Evolutionary conservation across 2,329 filamentous ascomycete genomes (phyloP), one percentile per base, ranked within the genome.

Genomic region (Fusarium avenaceum): DNA sequence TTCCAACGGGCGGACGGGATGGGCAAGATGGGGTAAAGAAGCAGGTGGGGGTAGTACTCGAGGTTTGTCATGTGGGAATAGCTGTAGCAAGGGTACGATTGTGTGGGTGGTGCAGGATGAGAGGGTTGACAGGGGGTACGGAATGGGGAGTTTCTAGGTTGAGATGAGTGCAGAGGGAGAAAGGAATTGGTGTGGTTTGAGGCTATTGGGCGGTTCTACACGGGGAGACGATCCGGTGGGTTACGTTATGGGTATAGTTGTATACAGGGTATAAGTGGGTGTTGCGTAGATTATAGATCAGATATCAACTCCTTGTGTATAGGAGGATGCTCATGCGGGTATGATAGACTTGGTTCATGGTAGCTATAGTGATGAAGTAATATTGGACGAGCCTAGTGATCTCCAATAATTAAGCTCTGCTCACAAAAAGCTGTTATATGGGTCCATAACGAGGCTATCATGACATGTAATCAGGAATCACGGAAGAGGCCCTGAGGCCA

Each of bases 51-150:
- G 28, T 30, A 30, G 28, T 30, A 30, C 28, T 30, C 10, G 14
- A 39, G 57, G 46, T 19, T 30, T 68, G 64, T 68, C 65, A 68
- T 69, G 59, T 65, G 65, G 65, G 65, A 65, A 65, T 59, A 52
- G 19, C 42, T 42, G 46, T 35, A 59, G 42, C 59, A 64, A 57
- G 53, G 64, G 46, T 58, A 49, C 39, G 59, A 17, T 3, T 30
- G 28, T 30, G 28, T 30, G 28, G 28, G 28, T 30, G 28, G 28
- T 30, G 11, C 9, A 30, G 53, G 33, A n/a, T 14, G 35, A 28
- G 22, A 26, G 24, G 30, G 30, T 15, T 30, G 22, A 50, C 64
- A 68, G 64, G 64, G 64, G 64, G 48, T 62, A 43, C 40, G 4
- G 40, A 46, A 67, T 66, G 49, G 39, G 46, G n/a, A 38, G 46